A percentile compares a stretch with the other conserved stretches of the same genome.
These are phyloP conservation scores for Akanthomyces lecanii DNA, from an alignment of 2,329 filamentous ascomycete genomes.

Conservation along the genomic window DNA sequence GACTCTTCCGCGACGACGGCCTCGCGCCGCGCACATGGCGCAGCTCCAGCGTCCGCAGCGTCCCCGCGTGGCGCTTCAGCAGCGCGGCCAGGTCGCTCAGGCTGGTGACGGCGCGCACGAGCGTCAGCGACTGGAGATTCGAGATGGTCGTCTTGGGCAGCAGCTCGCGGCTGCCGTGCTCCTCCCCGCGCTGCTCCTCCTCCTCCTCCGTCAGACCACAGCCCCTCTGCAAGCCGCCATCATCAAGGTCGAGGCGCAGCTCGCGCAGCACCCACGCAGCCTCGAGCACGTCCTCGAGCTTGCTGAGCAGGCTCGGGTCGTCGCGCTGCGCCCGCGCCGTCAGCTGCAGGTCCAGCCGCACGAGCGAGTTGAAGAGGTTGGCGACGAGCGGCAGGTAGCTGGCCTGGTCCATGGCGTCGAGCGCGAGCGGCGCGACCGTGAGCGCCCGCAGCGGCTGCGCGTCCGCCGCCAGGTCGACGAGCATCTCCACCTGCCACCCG, in stretches of 20 bases:
- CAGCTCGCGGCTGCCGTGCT: neutral
- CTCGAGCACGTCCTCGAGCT: constrained; percentile 8
- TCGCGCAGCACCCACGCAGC: constrained; percentile 1
- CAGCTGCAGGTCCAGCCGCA: constrained; percentile 5
- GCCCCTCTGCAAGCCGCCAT: neutral
- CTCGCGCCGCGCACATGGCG: neutral
- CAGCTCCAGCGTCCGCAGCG: neutral
- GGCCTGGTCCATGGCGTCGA: constrained; percentile 11
- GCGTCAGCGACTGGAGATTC: neutral
- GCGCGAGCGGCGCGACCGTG: neutral
- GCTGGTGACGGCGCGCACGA: neutral
- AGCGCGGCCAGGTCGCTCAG: neutral
- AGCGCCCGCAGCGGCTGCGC: neutral
- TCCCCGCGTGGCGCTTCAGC: neutral
- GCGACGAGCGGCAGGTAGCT: constrained; percentile 9
- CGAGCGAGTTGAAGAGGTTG: constrained; percentile 13
- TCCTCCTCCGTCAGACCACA: too few relatives aligned
- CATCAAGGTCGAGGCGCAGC: constrained; percentile 7
- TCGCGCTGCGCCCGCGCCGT: neutral
- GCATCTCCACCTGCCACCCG: constrained; percentile 7
- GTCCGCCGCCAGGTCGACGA: constrained; percentile 10
- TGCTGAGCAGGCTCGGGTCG: constrained; percentile 4
- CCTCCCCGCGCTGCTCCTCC: too few relatives aligned
- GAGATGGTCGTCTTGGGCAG: neutral
- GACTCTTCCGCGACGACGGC: neutral